These are phyloP conservation scores for Psilocybe sp. DNA, from an alignment of 768 basidiomycete genomes.

Conservation along the genomic window DNA sequence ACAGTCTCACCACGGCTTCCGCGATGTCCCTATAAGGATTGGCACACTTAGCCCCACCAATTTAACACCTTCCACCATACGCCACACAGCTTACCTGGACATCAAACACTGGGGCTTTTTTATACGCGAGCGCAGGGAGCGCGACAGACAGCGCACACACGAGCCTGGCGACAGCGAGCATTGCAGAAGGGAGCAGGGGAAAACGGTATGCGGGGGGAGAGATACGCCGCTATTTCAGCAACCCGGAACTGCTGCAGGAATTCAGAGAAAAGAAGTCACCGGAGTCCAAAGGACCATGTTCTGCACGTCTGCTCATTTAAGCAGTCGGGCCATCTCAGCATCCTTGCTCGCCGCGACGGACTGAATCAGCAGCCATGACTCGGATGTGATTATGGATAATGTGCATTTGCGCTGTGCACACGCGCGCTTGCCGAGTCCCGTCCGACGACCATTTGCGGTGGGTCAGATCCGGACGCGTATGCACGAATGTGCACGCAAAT, in stretches of 20 bases:
- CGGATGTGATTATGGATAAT: no score
- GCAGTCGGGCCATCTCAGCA: constrained; percentile 1
- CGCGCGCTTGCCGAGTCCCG: no score
- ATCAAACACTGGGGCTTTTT: constrained; percentile 37
- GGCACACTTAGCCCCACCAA: neutral
- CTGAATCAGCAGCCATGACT: no score
- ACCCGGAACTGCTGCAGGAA: neutral
- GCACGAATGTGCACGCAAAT: no score
- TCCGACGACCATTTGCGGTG: no score
- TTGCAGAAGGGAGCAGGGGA: constrained; percentile 1
- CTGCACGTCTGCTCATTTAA: constrained; percentile 2
- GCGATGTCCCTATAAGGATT: constrained; percentile 58
- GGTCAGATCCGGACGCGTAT: no score
- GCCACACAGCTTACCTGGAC: constrained; percentile 14
- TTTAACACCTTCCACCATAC: neutral
- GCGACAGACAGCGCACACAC: neutral
- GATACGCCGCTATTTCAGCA: neutral
- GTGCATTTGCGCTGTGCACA: no score
- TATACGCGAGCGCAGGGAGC: neutral
- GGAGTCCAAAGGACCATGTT: neutral
- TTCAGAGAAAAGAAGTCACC: constrained; percentile 3
- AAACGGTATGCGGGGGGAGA: neutral
- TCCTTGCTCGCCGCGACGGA: no score
- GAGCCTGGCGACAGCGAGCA: neutral
- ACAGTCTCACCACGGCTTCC: constrained; percentile 74